Base-by-base conservation (phyloP, 208 protist genomes). In the Endotrypanum monterogeii region DNA sequence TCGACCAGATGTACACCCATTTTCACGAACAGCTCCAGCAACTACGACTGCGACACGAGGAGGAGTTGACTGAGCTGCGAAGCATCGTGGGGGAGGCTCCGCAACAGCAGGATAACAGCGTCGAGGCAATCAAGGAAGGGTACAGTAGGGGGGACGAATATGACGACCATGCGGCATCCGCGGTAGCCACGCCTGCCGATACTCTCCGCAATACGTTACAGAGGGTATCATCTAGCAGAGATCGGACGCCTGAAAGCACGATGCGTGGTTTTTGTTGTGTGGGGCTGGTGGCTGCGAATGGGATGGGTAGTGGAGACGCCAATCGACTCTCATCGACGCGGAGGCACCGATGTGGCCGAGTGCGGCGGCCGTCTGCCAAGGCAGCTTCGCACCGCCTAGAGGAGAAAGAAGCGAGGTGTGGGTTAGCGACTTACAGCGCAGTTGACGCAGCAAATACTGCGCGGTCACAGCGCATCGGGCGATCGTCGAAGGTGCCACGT, bases 1-100 rank as follows among this genome's bases (percentile, higher is more conserved):
- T 83, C 6, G 65, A 79, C 51, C 60, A 77, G n/a, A 52, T 82
- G 56, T 60, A 74, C 35, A 56, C 73, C 23, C 55, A 58, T 35
- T 74, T 76, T 30, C 52, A 74, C 28, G 68, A 71, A 63, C 70
- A 75, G 51, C 56, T 73, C 32, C 73, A 60, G 48, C 57, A 73
- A 57, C 72, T 77, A 65, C 68, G 77, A 46, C 71, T 52, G 37
- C 46, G 58, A 37, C 68, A 73, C 32, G 52, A 71, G 44, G 62
- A 55, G 16, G 69, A 74, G 68, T 54, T 81, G 74, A 74, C 69
- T 3, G 65, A 56, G 44, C 54, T 77, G 72, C 71, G 71, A 16
- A 48, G 35, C 50, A 28, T 28, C 32, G 30, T 32, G 32, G 32
- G 28, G 16, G 46, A 16, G 16, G 25, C 18, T 20, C 37, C 16